phyloP scores from a whole-genome alignment of 208 protist genomes.

The Plasmodiophora brassicae region DNA sequence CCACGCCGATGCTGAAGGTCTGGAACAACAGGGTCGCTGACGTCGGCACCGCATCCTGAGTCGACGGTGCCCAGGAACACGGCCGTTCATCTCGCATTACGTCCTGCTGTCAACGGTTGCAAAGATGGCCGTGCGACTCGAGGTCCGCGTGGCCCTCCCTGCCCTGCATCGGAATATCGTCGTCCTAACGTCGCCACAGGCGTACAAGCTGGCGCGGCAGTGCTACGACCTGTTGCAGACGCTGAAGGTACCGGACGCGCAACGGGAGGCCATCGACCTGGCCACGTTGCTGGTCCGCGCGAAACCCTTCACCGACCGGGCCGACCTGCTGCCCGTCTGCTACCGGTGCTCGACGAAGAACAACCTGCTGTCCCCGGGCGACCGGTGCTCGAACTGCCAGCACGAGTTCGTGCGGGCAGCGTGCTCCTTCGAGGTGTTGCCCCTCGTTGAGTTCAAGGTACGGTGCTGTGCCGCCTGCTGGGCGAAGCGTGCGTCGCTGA shows the following conservation, averaged over 20 bases:
- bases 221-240: not conserved
- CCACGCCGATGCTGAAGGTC: not conserved
- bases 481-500: too few relatives aligned
- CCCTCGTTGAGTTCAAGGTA: conserved; percentile 40
- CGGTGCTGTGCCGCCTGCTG: not conserved
- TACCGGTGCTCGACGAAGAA: conserved; percentile 18
- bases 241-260: not conserved
- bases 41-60: too few relatives aligned
- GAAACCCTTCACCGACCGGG: not conserved
- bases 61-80: not conserved
- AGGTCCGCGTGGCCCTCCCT: not conserved
- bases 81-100: not conserved
- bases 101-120: not conserved
- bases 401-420: not conserved
- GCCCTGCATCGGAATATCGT: not conserved
- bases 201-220: not conserved
- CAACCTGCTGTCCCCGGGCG: not conserved
- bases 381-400: conserved; percentile 18
- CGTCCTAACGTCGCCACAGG: not conserved
- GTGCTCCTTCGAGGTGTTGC: conserved; percentile 33
- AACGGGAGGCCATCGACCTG: not conserved
- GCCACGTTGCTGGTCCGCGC: not conserved
- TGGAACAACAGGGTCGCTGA: not conserved
- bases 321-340: not conserved
- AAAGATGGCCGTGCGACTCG: not conserved